Conservation (phyloP, 2,329 filamentous ascomycete species). For the Arthrobotrys musiformis region DNA sequence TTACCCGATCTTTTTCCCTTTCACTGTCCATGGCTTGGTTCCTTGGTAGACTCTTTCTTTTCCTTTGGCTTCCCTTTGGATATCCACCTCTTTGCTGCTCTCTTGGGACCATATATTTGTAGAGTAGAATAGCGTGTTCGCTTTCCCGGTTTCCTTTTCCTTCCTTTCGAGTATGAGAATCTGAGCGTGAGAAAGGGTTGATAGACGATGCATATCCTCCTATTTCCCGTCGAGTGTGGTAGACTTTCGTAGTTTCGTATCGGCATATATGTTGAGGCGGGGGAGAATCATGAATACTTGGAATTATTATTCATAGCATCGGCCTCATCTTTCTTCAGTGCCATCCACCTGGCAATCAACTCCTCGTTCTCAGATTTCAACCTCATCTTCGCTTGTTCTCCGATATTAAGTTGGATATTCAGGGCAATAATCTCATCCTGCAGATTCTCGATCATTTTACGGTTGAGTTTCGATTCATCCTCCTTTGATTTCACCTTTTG, state of each 20-base stretch:
- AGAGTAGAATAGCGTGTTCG: constrained; percentile 48
- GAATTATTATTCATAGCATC: constrained; percentile 80
- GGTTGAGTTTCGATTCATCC: constrained; percentile 77
- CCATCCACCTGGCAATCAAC: constrained; percentile 91
- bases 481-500: constrained; percentile 87
- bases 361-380: constrained; percentile 86
- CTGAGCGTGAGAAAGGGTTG: neutral
- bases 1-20: neutral
- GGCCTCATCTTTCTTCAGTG: constrained; percentile 83
- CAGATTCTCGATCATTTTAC: constrained; percentile 70
- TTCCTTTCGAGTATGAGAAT: neutral
- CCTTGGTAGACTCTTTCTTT: constrained; percentile 26
- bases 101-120: constrained; percentile 31
- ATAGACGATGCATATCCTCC: neutral
- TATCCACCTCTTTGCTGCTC: constrained; percentile 13
- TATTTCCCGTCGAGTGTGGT: neutral
- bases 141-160: neutral
- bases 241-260: neutral
- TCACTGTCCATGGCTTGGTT: constrained; percentile 26
- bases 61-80: neutral
- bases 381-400: constrained; percentile 78
- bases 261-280: neutral
- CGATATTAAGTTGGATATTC: constrained; percentile 86
- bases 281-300: constrained; percentile 63
- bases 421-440: constrained; percentile 93